phyloP scores from a whole-genome alignment of 306 rosid species.

The Fragaria vesca region DNA sequence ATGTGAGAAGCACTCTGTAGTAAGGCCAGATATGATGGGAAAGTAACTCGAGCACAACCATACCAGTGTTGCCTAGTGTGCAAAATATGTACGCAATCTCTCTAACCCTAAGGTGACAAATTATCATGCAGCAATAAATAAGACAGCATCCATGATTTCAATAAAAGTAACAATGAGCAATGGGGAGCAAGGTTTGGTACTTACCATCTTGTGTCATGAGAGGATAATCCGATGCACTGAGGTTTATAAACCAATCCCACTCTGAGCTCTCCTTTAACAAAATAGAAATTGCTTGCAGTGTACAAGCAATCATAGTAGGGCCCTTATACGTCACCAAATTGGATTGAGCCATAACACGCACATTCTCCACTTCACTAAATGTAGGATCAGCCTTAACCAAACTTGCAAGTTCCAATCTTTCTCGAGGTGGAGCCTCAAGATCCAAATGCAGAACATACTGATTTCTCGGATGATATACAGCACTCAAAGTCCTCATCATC shows the following conservation, averaged over 20 bases:
- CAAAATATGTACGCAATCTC: slow-evolving; percentile 8
- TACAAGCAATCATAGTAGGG: slow-evolving; percentile 97
- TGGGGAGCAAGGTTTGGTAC: slow-evolving; percentile 26
- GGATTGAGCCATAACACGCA: slow-evolving; percentile 73
- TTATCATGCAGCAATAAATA: slow-evolving; percentile 12
- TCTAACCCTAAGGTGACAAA: slow-evolving; percentile 14
- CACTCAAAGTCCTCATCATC: slow-evolving; percentile 92
- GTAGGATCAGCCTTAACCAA: slow-evolving; percentile 79
- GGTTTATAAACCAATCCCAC: slow-evolving; percentile 92
- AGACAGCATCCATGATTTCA: background rate
- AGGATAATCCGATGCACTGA: slow-evolving; percentile 99
- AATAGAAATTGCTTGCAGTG: slow-evolving; percentile 92
- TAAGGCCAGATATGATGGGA: slow-evolving; percentile 4
- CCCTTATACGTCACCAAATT: slow-evolving; percentile 97
- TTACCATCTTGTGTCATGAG: slow-evolving; percentile 94
- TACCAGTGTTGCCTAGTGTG: background rate
- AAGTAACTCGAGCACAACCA: slow-evolving; percentile 12
- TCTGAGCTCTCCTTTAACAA: slow-evolving; percentile 72
- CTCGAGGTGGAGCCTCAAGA: slow-evolving; percentile 98
- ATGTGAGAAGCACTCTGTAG: slow-evolving; percentile 4
- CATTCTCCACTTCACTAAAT: slow-evolving; percentile 81
- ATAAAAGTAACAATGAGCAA: slow-evolving; percentile 14
- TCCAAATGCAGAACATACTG: slow-evolving; percentile 89
- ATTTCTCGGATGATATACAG: slow-evolving; percentile 91
- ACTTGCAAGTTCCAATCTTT: slow-evolving; percentile 84